These are phyloP conservation scores for Achaetomiella virescens DNA, from an alignment of 495 filamentous ascomycete species.

Conservation along the genomic window DNA sequence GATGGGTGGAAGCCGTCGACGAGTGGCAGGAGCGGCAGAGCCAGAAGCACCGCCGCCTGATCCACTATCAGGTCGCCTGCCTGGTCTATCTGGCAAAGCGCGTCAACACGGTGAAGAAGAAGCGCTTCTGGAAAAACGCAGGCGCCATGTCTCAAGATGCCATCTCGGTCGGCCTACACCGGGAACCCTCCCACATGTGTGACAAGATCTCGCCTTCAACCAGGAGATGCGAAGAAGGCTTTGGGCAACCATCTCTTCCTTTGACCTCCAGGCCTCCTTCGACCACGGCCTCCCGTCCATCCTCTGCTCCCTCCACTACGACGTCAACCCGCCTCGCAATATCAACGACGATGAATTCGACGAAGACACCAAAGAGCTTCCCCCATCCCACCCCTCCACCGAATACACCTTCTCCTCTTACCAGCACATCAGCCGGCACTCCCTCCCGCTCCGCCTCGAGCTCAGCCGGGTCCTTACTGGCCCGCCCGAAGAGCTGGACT, in stretches of 20 bases:
- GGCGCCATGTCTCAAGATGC: conserved; percentile 51
- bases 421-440: conserved; percentile 36
- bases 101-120: conserved; percentile 42
- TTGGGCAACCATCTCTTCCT: conserved; percentile 58
- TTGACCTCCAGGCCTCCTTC: conserved; percentile 54
- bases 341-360: conserved; percentile 41
- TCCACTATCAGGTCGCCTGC: conserved; percentile 43
- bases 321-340: conserved; percentile 36
- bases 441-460: conserved; percentile 36
- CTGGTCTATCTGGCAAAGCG: conserved; percentile 41
- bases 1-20: conserved; percentile 37
- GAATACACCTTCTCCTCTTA: conserved; percentile 40
- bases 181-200: conserved; percentile 39
- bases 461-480: conserved; percentile 35
- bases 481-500: conserved; percentile 30
- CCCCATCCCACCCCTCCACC: conserved; percentile 25
- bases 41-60: conserved; percentile 38
- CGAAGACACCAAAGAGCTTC: conserved; percentile 35
- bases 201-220: conserved; percentile 42
- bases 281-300: conserved; percentile 52
- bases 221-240: conserved; percentile 60
- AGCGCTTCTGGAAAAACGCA: conserved; percentile 51
- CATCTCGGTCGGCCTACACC: conserved; percentile 51
- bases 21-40: conserved; percentile 34
- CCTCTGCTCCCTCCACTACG: conserved; percentile 33